Percentiles rank a stretch among this genome's conserved stretches.
Evolutionary conservation across 495 filamentous ascomycete genomes (phyloP).

Genomic region (Penicillium atrosanguineum): DNA sequence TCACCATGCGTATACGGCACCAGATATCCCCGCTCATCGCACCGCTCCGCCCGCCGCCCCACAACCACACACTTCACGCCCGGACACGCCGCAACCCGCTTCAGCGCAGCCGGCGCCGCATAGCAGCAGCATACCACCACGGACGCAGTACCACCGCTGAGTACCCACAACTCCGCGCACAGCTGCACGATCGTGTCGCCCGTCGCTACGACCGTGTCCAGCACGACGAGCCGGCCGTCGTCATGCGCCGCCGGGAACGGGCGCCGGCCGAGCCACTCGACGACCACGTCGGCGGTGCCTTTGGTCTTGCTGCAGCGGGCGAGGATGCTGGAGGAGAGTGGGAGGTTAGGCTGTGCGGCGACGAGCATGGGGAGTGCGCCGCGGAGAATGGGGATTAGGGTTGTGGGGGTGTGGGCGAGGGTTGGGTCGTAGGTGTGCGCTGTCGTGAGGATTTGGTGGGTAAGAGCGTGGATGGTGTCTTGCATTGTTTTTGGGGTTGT

Average conservation of each 20-base stretch:
- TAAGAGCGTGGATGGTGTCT: slow-evolving; percentile 5
- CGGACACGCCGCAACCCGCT: background rate
- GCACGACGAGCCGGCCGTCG: background rate
- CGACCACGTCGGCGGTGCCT: slow-evolving; percentile 1
- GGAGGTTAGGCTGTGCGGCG: background rate
- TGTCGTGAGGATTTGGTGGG: background rate
- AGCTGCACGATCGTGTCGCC: slow-evolving; percentile 1
- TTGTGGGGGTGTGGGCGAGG: slow-evolving; percentile 2
- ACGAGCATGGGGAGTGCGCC: slow-evolving; percentile 2
- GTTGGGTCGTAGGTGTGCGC: slow-evolving; percentile 2
- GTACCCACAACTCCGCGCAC: background rate
- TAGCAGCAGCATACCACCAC: background rate
- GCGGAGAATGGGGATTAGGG: slow-evolving; percentile 4
- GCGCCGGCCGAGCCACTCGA: slow-evolving; percentile 2
- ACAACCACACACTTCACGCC: slow-evolving; percentile 3
- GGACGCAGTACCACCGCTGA: background rate
- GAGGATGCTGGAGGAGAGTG: background rate
- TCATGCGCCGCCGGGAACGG: background rate
- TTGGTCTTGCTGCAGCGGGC: background rate
- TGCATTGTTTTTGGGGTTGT: slow-evolving; percentile 1
- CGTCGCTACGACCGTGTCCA: slow-evolving; percentile 3
- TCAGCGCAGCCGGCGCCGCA: background rate
- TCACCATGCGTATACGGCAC: slow-evolving; percentile 1
- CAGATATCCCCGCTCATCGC: background rate
- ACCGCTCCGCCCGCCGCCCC: background rate